A percentile compares a stretch with the other conserved stretches of the same genome.
phyloP scores from a whole-genome alignment of 176 grass and related monocot genomes.

The Otatea glauca region DNA sequence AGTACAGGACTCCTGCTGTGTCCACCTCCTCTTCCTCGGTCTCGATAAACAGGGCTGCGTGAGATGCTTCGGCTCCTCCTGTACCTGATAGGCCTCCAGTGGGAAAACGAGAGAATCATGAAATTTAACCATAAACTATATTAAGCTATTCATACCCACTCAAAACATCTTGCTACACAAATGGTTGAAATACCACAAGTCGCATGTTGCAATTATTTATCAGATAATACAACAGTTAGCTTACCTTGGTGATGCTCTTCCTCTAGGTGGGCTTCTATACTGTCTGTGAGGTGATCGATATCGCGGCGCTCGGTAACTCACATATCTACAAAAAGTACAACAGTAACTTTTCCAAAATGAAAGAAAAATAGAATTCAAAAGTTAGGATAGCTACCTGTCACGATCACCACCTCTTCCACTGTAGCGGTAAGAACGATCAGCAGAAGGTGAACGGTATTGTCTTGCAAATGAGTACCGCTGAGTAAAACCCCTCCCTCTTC shows the following conservation, averaged over 20 bases:
- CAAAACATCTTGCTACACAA: not conserved
- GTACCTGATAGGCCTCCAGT: slow-evolving; percentile 61
- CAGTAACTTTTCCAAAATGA: not conserved
- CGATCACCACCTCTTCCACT: slow-evolving; percentile 76
- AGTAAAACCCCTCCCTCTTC: slow-evolving; percentile 88
- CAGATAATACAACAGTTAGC: slow-evolving; percentile 11
- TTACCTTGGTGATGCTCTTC: slow-evolving; percentile 78
- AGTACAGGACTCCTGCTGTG: slow-evolving; percentile 69
- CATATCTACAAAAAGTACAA: slow-evolving; percentile 39
- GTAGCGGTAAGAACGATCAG: slow-evolving; percentile 73
- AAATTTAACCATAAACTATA: slow-evolving; percentile 35
- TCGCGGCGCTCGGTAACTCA: slow-evolving; percentile 62
- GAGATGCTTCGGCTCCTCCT: slow-evolving; percentile 81
- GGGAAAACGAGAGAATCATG: slow-evolving; percentile 36
- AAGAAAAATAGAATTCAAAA: not conserved
- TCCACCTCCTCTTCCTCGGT: slow-evolving; percentile 62
- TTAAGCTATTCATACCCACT: not conserved
- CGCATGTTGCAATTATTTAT: not conserved
- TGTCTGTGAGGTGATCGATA: slow-evolving; percentile 85
- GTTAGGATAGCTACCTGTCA: slow-evolving; percentile 62
- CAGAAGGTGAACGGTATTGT: slow-evolving; percentile 85
- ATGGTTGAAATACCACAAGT: not conserved
- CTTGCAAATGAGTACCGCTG: slow-evolving; percentile 94
- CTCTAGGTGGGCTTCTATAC: slow-evolving; percentile 86
- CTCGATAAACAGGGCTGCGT: slow-evolving; percentile 61